These are phyloP conservation scores for Microbotryum silenes-acaulis DNA, from an alignment of 1,284 basidiomycete genomes.

Conservation along the genomic window DNA sequence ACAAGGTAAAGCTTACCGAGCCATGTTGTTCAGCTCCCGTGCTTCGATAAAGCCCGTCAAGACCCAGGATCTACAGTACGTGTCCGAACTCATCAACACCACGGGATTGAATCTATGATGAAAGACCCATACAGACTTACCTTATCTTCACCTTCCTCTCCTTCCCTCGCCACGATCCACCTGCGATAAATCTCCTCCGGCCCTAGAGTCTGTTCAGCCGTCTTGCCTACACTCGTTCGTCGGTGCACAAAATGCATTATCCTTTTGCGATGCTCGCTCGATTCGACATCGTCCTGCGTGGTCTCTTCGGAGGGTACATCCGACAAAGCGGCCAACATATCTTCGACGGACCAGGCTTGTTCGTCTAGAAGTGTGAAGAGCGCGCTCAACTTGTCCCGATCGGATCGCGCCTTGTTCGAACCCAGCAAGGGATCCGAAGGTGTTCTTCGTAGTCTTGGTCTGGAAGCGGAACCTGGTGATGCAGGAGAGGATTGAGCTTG, in stretches of 20 bases:
- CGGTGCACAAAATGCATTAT: conserved; percentile 13
- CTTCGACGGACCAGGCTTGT: conserved; percentile 14
- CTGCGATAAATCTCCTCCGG: conserved; percentile 13
- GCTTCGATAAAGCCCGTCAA: conserved; percentile 11
- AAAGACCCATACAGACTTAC: no score
- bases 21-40: conserved; percentile 1
- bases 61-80: background rate
- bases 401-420: no score
- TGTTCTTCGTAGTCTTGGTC: no score
- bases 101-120: background rate
- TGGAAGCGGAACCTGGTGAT: no score
- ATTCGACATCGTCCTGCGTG: background rate
- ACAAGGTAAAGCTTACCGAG: background rate
- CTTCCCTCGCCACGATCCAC: conserved; percentile 14
- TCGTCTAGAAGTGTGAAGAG: conserved; percentile 19
- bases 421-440: no score
- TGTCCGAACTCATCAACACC: background rate
- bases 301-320: background rate
- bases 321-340: conserved; percentile 12
- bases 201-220: conserved; percentile 3
- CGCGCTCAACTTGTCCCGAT: background rate
- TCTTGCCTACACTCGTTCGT: background rate
- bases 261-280: conserved; percentile 10
- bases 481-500: no score
- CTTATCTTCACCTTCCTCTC: background rate